Evolutionary conservation across 108 stramenopile genomes (phyloP), one percentile per base, ranked within the genome.

Genomic region (Aurantiochytrium sp.): DNA sequence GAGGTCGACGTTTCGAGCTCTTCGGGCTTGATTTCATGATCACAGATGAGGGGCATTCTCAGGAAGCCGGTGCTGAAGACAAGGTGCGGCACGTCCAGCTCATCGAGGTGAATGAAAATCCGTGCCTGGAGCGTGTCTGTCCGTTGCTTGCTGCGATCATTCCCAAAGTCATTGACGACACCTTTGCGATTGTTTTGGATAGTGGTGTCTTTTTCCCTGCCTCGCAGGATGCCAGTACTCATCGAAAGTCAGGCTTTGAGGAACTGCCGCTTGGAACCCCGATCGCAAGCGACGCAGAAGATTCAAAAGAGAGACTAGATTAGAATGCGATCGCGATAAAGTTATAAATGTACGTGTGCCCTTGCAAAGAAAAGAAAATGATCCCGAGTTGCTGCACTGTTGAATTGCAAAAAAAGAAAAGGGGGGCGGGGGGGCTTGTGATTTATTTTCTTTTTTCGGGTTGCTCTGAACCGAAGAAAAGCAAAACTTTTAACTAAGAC

Each of bases 101-200:
- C 49, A 90, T 90, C 4, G 90, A 90, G 45, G 69, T 90, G 44
- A 90, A 90, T 28, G 72, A 87, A 2, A 90, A 90, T 69, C 90
- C 90, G 29, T 90, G 90, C 35, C 88, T 90, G 35, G 90, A 90
- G 58, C 42, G 60, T 14, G 88, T 89, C 18, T 90, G 90, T 47
- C 90, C 90, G 14, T 51, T 90, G 25, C 87, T 90, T 3, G 29
- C 88, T 21, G n/a, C 71, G 25, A 43, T 88, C 5, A 89, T 90
- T 47, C 45, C 90, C 21, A 28, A 60, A 18, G 64, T 90, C 21
- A 88, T 90, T 18, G 64, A 90, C 16, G 44, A 90, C 47, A 69
- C 88, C 55, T 59, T 90, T n/a, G 42, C 19, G 3, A 72, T 90
- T 5, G 59, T 88, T 5, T 6, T 90, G 16, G 90, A 90, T 18